Conservation (phyloP, 2,329 filamentous ascomycete species). For the Trichophyton rubrum region DNA sequence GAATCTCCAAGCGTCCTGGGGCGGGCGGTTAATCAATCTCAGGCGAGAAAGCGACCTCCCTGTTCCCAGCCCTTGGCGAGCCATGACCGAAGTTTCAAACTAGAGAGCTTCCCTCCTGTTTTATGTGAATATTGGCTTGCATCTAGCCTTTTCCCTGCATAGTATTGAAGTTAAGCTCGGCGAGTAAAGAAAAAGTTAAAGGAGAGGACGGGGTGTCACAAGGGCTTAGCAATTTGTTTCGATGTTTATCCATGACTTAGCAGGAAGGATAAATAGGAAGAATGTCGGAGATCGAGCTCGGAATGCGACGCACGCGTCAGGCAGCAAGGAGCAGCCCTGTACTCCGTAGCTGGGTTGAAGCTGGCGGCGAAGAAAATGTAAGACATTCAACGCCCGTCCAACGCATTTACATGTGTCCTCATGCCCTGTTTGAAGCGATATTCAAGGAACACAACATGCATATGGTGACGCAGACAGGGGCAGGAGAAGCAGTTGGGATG, state of each 20-base stretch:
- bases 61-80: neutral
- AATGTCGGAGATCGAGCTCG: neutral
- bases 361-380: neutral
- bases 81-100: neutral
- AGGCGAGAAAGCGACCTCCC: no score
- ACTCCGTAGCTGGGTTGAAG: neutral
- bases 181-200: no score
- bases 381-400: neutral
- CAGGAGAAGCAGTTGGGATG: neutral
- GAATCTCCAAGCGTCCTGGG: neutral
- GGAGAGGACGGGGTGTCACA: neutral
- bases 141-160: neutral
- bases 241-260: neutral
- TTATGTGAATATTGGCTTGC: neutral
- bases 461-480: neutral
- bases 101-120: neutral
- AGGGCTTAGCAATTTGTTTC: neutral
- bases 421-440: neutral
- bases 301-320: neutral
- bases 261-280: neutral
- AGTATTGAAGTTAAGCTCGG: neutral
- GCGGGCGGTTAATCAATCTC: no score
- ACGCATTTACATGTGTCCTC: neutral
- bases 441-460: constrained; percentile 1
- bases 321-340: neutral